A percentile compares a stretch with the other conserved stretches of the same genome.
Conservation (phyloP, 2,329 filamentous ascomycete genomes). For the Tolypocladium pustulatum region DNA sequence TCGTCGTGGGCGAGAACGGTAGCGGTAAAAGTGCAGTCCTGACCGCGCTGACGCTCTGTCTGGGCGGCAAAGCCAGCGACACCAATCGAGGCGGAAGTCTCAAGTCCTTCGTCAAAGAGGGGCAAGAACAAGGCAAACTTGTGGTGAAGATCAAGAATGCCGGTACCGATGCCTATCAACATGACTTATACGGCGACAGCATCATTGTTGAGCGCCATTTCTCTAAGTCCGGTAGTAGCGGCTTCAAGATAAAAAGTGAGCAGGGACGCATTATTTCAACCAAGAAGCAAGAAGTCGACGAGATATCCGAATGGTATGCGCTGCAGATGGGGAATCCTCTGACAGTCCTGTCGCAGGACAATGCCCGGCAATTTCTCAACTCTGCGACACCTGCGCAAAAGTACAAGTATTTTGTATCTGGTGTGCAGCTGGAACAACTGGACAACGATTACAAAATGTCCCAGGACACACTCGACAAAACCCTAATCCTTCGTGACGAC, state of each 20-base stretch:
- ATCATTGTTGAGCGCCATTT: slow-evolving; percentile 93
- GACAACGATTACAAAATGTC: slow-evolving; percentile 86
- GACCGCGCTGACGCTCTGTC: slow-evolving; percentile 82
- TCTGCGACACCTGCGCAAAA: slow-evolving; percentile 73
- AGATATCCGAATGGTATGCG: slow-evolving; percentile 86
- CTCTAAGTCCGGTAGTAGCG: slow-evolving; percentile 59
- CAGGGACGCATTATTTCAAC: slow-evolving; percentile 63
- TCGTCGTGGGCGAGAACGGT: slow-evolving; percentile 94
- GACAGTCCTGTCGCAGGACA: slow-evolving; percentile 91
- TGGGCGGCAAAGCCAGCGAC: slow-evolving; percentile 87
- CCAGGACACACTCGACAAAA: slow-evolving; percentile 66
- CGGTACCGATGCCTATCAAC: slow-evolving; percentile 74
- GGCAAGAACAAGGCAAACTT: slow-evolving; percentile 64
- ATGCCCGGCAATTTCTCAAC: slow-evolving; percentile 86
- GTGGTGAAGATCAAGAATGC: slow-evolving; percentile 85
- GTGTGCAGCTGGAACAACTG: slow-evolving; percentile 84
- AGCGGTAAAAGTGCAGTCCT: slow-evolving; percentile 95
- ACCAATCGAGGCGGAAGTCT: slow-evolving; percentile 88
- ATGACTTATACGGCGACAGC: slow-evolving; percentile 68
- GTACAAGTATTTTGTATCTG: slow-evolving; percentile 93
- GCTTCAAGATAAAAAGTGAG: slow-evolving; percentile 78
- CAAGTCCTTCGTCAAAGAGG: slow-evolving; percentile 86
- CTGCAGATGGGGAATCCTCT: slow-evolving; percentile 95
- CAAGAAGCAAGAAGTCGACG: slow-evolving; percentile 79
- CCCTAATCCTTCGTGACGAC: slow-evolving; percentile 24